Percentiles rank a stretch among this genome's conserved stretches.
phyloP scores from a whole-genome alignment of 1,284 basidiomycete species.

The Heterobasidion parviporum region DNA sequence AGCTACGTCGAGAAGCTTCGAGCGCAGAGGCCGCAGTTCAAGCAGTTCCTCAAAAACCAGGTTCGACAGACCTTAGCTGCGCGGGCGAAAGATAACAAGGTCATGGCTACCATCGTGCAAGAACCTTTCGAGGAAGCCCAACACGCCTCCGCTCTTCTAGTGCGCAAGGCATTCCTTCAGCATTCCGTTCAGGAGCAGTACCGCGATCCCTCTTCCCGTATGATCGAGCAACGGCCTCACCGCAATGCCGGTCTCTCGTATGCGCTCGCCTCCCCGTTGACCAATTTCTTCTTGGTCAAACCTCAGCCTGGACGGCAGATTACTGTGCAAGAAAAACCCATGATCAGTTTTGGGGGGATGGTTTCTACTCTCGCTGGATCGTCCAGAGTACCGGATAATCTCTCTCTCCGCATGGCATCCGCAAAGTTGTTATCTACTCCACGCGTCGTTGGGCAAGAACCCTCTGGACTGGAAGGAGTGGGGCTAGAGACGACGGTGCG shows the following conservation, averaged over 20 bases:
- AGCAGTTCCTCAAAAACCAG: slow-evolving; percentile 29
- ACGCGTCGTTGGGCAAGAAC: slow-evolving; percentile 19
- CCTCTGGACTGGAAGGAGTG: slow-evolving; percentile 13
- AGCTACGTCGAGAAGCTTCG: slow-evolving; percentile 51
- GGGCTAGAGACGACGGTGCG: slow-evolving; percentile 9
- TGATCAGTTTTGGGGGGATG: slow-evolving; percentile 22
- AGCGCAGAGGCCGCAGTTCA: slow-evolving; percentile 46
- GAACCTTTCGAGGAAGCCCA: slow-evolving; percentile 15
- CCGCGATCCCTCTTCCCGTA: slow-evolving; percentile 21
- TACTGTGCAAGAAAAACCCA: not conserved
- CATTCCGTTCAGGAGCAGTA: slow-evolving; percentile 16
- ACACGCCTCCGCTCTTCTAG: slow-evolving; percentile 16
- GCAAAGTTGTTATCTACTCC: slow-evolving; percentile 20
- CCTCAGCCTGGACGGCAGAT: slow-evolving; percentile 54
- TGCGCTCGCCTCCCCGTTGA: slow-evolving; percentile 39
- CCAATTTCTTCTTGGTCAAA: slow-evolving; percentile 40
- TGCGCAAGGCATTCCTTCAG: slow-evolving; percentile 21
- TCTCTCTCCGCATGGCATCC: slow-evolving; percentile 19
- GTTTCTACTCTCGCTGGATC: slow-evolving; percentile 11
- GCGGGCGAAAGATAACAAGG: not conserved
- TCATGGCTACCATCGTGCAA: not conserved
- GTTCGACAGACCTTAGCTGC: not conserved
- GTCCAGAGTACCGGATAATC: not conserved
- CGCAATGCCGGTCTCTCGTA: slow-evolving; percentile 55
- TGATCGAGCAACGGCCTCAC: slow-evolving; percentile 60